A percentile compares a stretch with the other conserved stretches of the same genome.
Conservation (phyloP, 768 basidiomycete species). For the Tylopilus rubrobrunneus region DNA sequence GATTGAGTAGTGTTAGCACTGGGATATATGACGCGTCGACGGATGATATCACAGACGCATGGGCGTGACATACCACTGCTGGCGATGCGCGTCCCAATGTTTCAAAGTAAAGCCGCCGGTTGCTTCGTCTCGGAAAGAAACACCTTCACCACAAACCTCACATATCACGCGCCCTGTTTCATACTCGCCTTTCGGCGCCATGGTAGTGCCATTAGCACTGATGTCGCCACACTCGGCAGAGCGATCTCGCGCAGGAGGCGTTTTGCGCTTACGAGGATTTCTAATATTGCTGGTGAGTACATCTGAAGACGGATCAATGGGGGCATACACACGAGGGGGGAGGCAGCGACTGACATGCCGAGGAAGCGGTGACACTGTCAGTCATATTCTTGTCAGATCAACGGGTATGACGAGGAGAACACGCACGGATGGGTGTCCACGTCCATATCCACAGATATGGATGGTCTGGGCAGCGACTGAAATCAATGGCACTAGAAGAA, state of each 20-base stretch:
- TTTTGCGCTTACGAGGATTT: slow-evolving; percentile 40
- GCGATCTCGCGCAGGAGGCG: slow-evolving; percentile 24
- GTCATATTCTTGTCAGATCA: slow-evolving; percentile 16
- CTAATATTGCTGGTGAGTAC: slow-evolving; percentile 18
- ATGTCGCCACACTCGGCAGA: slow-evolving; percentile 14
- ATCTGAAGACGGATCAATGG: slow-evolving; percentile 16
- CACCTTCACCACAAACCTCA: slow-evolving; percentile 54
- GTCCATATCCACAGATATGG: slow-evolving; percentile 20
- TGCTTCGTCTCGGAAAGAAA: slow-evolving; percentile 64
- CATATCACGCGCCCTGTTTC: slow-evolving; percentile 63
- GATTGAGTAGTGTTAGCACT: slow-evolving; percentile 32
- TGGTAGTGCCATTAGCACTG: slow-evolving; percentile 6
- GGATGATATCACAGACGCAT: slow-evolving; percentile 1
- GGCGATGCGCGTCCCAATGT: slow-evolving; percentile 67
- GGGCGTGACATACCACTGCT: slow-evolving; percentile 46
- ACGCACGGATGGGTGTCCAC: slow-evolving; percentile 18
- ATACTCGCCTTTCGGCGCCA: slow-evolving; percentile 49
- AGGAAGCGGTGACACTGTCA: slow-evolving; percentile 10
- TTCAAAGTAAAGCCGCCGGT: slow-evolving; percentile 62
- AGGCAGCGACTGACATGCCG: slow-evolving; percentile 14
- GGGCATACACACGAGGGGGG: slow-evolving; percentile 19
- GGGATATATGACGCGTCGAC: slow-evolving; percentile 5
- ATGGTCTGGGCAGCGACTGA: slow-evolving; percentile 1
- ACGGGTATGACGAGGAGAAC: background rate
- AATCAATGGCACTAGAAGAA: slow-evolving; percentile 1